Conservation (phyloP, 371 early-diverging fungal genomes). For the Mucor mucedo region DNA sequence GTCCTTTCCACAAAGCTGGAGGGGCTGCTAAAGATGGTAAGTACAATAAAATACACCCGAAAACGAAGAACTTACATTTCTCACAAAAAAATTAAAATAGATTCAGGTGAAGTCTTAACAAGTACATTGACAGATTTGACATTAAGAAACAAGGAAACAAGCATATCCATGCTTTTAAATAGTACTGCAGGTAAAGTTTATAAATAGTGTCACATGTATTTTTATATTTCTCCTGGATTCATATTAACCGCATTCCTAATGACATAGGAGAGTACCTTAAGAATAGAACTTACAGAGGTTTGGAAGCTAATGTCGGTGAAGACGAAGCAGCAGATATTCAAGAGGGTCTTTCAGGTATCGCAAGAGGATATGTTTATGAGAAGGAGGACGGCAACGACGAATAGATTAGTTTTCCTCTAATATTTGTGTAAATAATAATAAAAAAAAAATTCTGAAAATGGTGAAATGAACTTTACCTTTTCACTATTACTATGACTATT, state of each 20-base stretch:
- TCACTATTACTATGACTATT: neutral
- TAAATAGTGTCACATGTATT: constrained; percentile 1
- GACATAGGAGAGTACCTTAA: constrained; percentile 65
- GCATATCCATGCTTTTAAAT: constrained; percentile 68
- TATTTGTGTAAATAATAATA: neutral
- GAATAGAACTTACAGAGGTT: constrained; percentile 77
- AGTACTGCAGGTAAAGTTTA: constrained; percentile 74
- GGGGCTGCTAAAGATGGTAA: constrained; percentile 33
- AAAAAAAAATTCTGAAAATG: constrained; percentile 6
- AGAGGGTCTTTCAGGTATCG: constrained; percentile 89
- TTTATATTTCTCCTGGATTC: neutral
- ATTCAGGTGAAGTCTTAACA: constrained; percentile 31
- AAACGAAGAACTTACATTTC: neutral
- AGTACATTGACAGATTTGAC: constrained; percentile 59
- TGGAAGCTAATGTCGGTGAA: constrained; percentile 75
- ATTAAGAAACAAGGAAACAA: constrained; percentile 62
- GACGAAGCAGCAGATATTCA: constrained; percentile 67
- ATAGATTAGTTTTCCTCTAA: neutral
- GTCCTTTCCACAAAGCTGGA: constrained; percentile 46
- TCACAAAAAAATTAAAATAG: neutral
- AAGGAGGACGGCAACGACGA: constrained; percentile 38
- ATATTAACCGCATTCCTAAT: constrained; percentile 7
- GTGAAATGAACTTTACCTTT: constrained; percentile 9
- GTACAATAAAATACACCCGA: neutral
- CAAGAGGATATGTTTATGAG: constrained; percentile 74